Evolutionary conservation across 2,329 filamentous ascomycete species (phyloP).

Genomic region (Ophiocordyceps robertsii): DNA sequence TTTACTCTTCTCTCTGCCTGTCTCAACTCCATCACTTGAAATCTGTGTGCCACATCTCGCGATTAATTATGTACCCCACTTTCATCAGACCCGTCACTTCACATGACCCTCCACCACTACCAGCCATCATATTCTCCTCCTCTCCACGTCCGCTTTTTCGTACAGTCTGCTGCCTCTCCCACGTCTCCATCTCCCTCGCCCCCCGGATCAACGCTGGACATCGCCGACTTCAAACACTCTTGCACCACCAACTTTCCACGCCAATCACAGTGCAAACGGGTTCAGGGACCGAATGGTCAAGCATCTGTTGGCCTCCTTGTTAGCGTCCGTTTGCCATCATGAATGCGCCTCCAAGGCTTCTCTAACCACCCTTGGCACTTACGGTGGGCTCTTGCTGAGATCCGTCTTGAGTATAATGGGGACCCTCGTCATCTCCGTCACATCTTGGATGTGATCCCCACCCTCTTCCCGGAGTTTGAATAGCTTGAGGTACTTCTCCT

Average conservation of each 20-base stretch:
- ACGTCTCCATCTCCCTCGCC: not conserved
- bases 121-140: not conserved
- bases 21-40: conserved; percentile 1
- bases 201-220: not conserved
- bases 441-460: conserved; percentile 95
- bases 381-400: conserved; percentile 97
- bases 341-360: not conserved
- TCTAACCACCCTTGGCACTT: conserved; percentile 52
- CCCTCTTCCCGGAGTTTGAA: conserved; percentile 86
- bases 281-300: conserved; percentile 74
- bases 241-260: not conserved
- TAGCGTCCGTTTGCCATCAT: conserved; percentile 8
- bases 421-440: conserved; percentile 92
- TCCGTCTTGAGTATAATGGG: conserved; percentile 99
- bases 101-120: not conserved
- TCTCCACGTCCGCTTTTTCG: not conserved
- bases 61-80: not conserved
- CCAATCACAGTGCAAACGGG: conserved; percentile 51
- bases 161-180: conserved; percentile 2
- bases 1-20: not conserved
- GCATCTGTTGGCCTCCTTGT: conserved; percentile 38
- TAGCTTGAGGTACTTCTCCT: conserved; percentile 88
- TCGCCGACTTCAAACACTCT: not conserved
- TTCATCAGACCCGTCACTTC: not conserved
- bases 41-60: conserved; percentile 2